Conservation (phyloP, 2,329 filamentous ascomycete genomes). For the Ilyonectria destructans region DNA sequence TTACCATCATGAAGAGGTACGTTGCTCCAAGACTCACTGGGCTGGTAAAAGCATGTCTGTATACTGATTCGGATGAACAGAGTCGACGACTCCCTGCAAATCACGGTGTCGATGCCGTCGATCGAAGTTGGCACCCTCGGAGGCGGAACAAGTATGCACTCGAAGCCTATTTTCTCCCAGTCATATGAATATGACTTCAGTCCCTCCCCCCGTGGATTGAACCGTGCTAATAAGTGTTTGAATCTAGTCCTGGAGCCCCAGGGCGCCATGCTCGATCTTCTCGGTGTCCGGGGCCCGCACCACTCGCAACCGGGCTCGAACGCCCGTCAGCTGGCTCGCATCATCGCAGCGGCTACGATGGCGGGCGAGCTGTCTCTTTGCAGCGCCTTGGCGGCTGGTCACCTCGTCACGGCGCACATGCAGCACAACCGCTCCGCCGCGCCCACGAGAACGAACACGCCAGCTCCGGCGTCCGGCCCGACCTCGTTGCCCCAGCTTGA, state of each 20-base stretch:
- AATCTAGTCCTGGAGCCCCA: constrained; percentile 98
- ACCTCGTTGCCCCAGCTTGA: too few relatives aligned
- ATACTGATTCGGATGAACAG: constrained; percentile 45
- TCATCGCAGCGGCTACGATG: constrained; percentile 91
- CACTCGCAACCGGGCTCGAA: constrained; percentile 94
- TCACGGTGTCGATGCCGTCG: constrained; percentile 97
- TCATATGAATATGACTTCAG: too few relatives aligned
- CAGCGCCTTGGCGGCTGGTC: constrained; percentile 92
- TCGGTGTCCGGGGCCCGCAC: constrained; percentile 93
- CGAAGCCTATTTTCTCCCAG: too few relatives aligned
- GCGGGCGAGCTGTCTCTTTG: constrained; percentile 95
- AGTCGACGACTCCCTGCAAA: constrained; percentile 90
- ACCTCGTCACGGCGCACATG: constrained; percentile 95
- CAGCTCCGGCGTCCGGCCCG: too few relatives aligned
- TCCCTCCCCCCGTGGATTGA: too few relatives aligned
- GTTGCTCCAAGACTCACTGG: too few relatives aligned
- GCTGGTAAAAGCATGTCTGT: too few relatives aligned
- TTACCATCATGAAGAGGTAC: constrained; percentile 99
- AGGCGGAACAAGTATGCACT: constrained; percentile 95
- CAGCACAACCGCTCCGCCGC: constrained; percentile 97
- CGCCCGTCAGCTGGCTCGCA: constrained; percentile 87
- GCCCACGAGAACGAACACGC: too few relatives aligned
- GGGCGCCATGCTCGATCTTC: constrained; percentile 94
- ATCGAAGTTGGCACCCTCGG: constrained; percentile 98
- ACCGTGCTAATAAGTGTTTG: too few relatives aligned